Base-by-base conservation (phyloP, 116 monocot species). In the Cymodocea nodosa region DNA sequence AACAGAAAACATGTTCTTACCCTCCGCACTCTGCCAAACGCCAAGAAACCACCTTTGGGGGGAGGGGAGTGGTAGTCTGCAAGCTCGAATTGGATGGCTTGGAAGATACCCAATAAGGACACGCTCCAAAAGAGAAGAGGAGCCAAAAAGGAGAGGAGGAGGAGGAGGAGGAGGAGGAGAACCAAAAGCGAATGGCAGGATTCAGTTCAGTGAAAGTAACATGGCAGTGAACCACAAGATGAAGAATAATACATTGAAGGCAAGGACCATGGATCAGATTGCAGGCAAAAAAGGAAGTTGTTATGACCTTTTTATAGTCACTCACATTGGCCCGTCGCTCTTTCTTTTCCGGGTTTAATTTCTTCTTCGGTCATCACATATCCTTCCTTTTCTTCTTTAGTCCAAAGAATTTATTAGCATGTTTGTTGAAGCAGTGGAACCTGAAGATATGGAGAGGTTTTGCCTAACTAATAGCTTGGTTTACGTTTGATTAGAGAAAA, bases 291-390 rank as follows among this genome's bases (percentile, higher is more conserved):
- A 16, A 48, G 64, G 64, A 59, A 30, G 44, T 22, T 58, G 25
- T 58, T 58, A 19, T 44, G 18, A 6, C 44, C 18, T 63, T 63
- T 63, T 44, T 63, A 63, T 37, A 39, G 15, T 25, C 40, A 63
- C 1, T 63, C 63, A 39, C n/a, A 44, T 17, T 63, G n/a, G 5
- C 35, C 17, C 6, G 4, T 63, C 15, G 35, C 37, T 40, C 40
- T 8, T 15, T 36, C 14, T 4, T 36, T 36, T 25, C 12, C 35
- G 22, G 16, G 6, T 23, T 36, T 35, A n/a, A n/a, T n/a, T 15
- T 60, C 3, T 23, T 17, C 56, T 23, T 23, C 22, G 9, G 7
- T 39, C 9, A 39, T 6, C 9, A 39, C 7, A 39, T 39, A 39
- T 9, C 39, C 39, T 39, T 39, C 9, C 39, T 9, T 39, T 39